Evolutionary conservation across 2,329 filamentous ascomycete species (phyloP), one percentile per base, ranked within the genome.

Genomic region (Scedosporium apiospermum): DNA sequence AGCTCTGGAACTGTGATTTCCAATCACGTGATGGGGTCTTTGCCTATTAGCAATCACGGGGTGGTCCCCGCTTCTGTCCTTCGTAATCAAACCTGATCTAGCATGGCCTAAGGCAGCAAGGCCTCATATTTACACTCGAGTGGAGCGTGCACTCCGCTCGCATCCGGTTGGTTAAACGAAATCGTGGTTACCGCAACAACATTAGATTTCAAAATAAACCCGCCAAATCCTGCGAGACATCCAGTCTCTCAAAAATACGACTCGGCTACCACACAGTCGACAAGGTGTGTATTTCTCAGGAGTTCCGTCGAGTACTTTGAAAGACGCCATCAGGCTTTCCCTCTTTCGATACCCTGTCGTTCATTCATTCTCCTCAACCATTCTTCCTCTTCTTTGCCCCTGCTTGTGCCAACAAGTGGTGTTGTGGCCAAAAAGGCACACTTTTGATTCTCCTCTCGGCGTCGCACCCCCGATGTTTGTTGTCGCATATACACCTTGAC

Each of bases 141-240:
- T 44, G 58, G 58, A 26, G 23, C 58, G 23, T 60, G 38, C 16
- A 55, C 51, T 26, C 58, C 38, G 38, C 58, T 44, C 58, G 58
- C 58, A 10, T 60, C 18, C 38, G 58, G 58, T 60, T 60, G 58
- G 58, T 49, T 46, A 60, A 55, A 60, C 58, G 34, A 42, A 27
- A 27, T 61, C 60, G 30, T 62, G 63, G 64, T 65, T 65, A 65
- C 64, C 64, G 63, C 61, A 65, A 62, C 64, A 65, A 65, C 64
- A 64, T 63, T 55, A 57, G 42, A 62, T 46, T 61, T 64, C 64
- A 60, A 65, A 65, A 65, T 63, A 65, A 63, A 64, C 58, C 58
- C 55, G 23, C 41, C 49, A 61, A 61, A 55, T 57, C 60, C 60
- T 61, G 60, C 60, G 42, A 57, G 60, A 61, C 60, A 61, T 44